Evolutionary conservation across 169 alveolate species (phyloP), one percentile per base, ranked within the genome.

Genomic region (Plasmodium inui): DNA sequence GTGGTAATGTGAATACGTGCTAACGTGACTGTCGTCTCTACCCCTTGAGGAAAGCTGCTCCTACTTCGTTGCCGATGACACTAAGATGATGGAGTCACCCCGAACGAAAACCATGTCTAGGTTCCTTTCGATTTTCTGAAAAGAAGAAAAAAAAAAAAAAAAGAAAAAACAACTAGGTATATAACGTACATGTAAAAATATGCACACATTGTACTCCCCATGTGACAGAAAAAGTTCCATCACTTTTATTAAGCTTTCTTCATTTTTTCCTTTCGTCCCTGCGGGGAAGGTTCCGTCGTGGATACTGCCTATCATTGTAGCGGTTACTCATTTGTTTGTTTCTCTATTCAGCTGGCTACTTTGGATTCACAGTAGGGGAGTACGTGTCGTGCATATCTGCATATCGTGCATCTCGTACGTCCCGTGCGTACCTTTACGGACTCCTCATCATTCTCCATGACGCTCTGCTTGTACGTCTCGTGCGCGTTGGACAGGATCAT

Each of bases 401-500:
- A n/a, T n/a, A n/a, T n/a, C n/a, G n/a, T n/a, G n/a, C n/a, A n/a
- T n/a, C n/a, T n/a, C n/a, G n/a, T n/a, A n/a, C 97, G 96, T 37
- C 17, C 17, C 30, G 73, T 22, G 5, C 97, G 97, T 39, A 96
- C 93, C 80, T 86, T 86, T 10, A 76, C n/a, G 28, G 82, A 30
- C 39, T 86, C 93, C 71, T 84, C 84, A 44, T 86, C 85, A 74
- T 86, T 86, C 67, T 86, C 93, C 28, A 22, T n/a, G 3, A 70
- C 50, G 34, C 50, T 78, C 44, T 85, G 82, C 44, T 85, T 85
- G 44, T 86, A 95, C 55, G 96, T 97, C 85, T 98, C 99, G 78
- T 95, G 97, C 30, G 97, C 99, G 44, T 98, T 98, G 6, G 98
- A 97, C 46, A 98, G 97, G 50, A 98, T 97, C 98, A 98, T 96